phyloP scores from a whole-genome alignment of 2,329 filamentous ascomycete genomes.

The Domatiomyces catenatus region DNA sequence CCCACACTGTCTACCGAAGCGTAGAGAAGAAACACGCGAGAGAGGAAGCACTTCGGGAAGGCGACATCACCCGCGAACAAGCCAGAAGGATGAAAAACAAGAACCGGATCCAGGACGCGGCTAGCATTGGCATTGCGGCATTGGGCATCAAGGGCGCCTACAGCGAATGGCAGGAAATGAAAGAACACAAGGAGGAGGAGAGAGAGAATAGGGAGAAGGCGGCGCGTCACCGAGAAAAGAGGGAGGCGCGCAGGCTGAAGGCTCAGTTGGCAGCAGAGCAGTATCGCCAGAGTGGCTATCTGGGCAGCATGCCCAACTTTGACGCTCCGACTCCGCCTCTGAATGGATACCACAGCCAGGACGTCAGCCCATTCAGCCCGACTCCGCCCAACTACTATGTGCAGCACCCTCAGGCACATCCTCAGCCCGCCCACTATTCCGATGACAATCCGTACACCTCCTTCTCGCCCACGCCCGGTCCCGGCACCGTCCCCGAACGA shows the following conservation, averaged over 20 bases:
- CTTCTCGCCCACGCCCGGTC: not conserved
- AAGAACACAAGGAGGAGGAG: conserved; percentile 43
- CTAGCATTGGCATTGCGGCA: conserved; percentile 51
- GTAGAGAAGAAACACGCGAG: conserved; percentile 49
- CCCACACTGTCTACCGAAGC: conserved; percentile 47
- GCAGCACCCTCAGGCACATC: not conserved
- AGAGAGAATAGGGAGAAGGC: conserved; percentile 39
- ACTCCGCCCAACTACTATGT: conserved; percentile 2
- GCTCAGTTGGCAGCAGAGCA: conserved; percentile 8
- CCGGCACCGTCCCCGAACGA: not conserved
- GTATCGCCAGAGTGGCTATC: conserved; percentile 9
- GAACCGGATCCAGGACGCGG: conserved; percentile 47
- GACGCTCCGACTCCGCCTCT: conserved; percentile 1
- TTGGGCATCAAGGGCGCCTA: conserved; percentile 53
- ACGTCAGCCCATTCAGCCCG: not conserved
- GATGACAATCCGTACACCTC: conserved; percentile 12
- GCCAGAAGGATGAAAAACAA: conserved; percentile 48
- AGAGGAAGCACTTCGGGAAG: conserved; percentile 43
- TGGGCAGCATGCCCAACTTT: conserved; percentile 11
- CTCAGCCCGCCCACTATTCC: conserved; percentile 4
- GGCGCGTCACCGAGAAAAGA: conserved; percentile 19
- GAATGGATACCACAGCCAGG: conserved; percentile 1
- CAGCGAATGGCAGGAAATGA: conserved; percentile 53
- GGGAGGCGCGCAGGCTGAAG: conserved; percentile 15
- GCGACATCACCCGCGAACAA: conserved; percentile 47